A percentile compares a stretch with the other conserved stretches of the same genome.
These are phyloP conservation scores for Naumovozyma dairenensis DNA, from an alignment of 805 yeast species.

Conservation along the genomic window DNA sequence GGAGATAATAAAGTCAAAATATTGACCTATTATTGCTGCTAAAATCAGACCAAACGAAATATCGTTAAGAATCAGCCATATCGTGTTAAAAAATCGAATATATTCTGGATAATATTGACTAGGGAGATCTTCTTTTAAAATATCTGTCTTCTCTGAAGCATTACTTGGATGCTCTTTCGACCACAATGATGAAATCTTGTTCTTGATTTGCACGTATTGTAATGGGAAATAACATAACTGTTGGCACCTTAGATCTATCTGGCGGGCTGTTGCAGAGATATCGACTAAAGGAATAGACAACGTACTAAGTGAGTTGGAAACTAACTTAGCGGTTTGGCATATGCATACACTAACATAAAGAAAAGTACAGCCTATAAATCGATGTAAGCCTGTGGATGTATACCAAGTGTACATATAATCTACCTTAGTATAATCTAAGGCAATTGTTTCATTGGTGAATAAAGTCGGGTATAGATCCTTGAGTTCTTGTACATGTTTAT, in stretches of 20 bases:
- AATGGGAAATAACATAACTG: conserved; percentile 73
- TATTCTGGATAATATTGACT: conserved; percentile 48
- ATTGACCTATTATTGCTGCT: conserved; percentile 38
- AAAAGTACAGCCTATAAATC: neutral
- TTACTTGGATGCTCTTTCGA: neutral
- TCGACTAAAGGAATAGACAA: conserved; percentile 11
- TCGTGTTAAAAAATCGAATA: conserved; percentile 70
- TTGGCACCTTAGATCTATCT: conserved; percentile 64
- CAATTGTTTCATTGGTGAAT: too few relatives aligned
- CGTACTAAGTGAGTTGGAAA: conserved; percentile 14
- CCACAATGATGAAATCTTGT: conserved; percentile 8
- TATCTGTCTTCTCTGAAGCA: too few relatives aligned
- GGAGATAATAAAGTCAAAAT: conserved; percentile 30
- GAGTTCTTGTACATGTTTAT: conserved; percentile 14
- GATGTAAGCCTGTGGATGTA: neutral
- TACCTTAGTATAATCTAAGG: too few relatives aligned
- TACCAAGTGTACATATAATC: conserved; percentile 2
- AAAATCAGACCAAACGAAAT: conserved; percentile 60
- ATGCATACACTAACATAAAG: conserved; percentile 5
- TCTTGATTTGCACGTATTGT: conserved; percentile 53
- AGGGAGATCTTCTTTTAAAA: conserved; percentile 26
- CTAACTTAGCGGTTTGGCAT: conserved; percentile 12
- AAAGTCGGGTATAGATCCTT: conserved; percentile 8
- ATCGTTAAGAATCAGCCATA: conserved; percentile 85
- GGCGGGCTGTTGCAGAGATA: conserved; percentile 59